phyloP scores from a whole-genome alignment of 2,329 filamentous ascomycete genomes.

The Apiospora hydei region DNA sequence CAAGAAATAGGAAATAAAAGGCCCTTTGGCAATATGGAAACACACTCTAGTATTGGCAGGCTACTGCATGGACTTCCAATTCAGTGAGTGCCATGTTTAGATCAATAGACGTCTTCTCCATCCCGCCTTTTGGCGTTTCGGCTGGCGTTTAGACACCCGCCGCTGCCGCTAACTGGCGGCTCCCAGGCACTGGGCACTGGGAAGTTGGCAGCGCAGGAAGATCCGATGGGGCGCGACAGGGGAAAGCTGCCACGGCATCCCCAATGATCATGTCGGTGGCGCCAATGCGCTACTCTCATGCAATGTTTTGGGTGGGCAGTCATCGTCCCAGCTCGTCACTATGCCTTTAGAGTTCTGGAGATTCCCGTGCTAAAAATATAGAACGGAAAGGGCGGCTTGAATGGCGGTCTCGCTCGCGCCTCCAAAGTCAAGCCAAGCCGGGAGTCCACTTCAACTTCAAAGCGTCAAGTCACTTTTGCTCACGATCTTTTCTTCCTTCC shows the following conservation, averaged over 20 bases:
- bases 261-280: slow-evolving; percentile 11
- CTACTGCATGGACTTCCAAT: slow-evolving; percentile 11
- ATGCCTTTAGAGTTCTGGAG: slow-evolving; percentile 15
- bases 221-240: slow-evolving; percentile 18
- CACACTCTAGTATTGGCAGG: background rate
- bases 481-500: background rate
- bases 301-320: background rate
- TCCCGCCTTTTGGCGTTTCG: background rate
- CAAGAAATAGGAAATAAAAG: background rate
- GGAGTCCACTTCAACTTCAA: slow-evolving; percentile 27
- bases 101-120: background rate
- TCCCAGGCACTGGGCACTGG: background rate
- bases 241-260: slow-evolving; percentile 10
- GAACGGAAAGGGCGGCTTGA: slow-evolving; percentile 7
- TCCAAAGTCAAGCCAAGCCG: slow-evolving; percentile 27
- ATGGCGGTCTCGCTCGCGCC: slow-evolving; percentile 18
- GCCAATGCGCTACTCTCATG: background rate
- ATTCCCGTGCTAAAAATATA: slow-evolving; percentile 7
- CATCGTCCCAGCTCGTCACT: background rate
- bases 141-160: slow-evolving; percentile 2
- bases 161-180: slow-evolving; percentile 5
- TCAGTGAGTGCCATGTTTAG: background rate
- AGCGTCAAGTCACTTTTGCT: slow-evolving; percentile 8
- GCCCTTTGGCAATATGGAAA: background rate
- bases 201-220: background rate